Evolutionary conservation across 768 basidiomycete genomes (phyloP).

Genomic region (Mrakia blollopis): DNA sequence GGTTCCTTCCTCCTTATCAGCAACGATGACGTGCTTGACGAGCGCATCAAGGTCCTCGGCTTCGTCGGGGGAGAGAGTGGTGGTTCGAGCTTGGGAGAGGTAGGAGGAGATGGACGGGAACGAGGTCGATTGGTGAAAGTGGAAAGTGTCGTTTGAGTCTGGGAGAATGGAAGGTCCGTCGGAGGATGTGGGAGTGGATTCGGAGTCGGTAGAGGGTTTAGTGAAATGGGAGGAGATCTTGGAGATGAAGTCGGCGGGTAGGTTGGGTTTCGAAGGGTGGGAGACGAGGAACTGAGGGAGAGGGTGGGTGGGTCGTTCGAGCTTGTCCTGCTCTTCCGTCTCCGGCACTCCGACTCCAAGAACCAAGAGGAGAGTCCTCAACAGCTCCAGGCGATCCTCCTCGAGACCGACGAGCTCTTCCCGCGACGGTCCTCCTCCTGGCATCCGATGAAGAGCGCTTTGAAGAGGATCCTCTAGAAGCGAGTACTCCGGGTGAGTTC

Average conservation of each 20-base stretch:
- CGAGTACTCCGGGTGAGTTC: constrained; percentile 58
- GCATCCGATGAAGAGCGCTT: constrained; percentile 1
- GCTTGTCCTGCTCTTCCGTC: constrained; percentile 35
- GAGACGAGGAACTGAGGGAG: constrained; percentile 62
- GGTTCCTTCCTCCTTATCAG: constrained; percentile 23
- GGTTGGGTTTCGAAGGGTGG: constrained; percentile 47
- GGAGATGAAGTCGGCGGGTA: constrained; percentile 44
- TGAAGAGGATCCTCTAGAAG: constrained; percentile 46
- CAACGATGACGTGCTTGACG: constrained; percentile 33
- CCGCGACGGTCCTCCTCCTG: constrained; percentile 33
- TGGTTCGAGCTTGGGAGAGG: constrained; percentile 9
- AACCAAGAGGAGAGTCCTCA: not conserved
- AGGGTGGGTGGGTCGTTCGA: constrained; percentile 45
- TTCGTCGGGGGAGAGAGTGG: constrained; percentile 29
- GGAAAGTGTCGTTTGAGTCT: constrained; percentile 61
- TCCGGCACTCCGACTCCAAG: constrained; percentile 6
- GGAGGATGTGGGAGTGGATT: not conserved
- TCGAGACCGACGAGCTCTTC: constrained; percentile 38
- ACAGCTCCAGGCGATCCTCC: constrained; percentile 13
- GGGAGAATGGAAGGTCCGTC: constrained; percentile 48
- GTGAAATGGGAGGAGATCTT: constrained; percentile 40
- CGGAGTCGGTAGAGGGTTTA: not conserved
- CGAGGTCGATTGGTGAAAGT: constrained; percentile 23
- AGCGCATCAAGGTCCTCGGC: constrained; percentile 7
- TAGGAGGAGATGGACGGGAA: constrained; percentile 12